phyloP scores from a whole-genome alignment of 306 rosid genomes.

The Cucumis hystrix region DNA sequence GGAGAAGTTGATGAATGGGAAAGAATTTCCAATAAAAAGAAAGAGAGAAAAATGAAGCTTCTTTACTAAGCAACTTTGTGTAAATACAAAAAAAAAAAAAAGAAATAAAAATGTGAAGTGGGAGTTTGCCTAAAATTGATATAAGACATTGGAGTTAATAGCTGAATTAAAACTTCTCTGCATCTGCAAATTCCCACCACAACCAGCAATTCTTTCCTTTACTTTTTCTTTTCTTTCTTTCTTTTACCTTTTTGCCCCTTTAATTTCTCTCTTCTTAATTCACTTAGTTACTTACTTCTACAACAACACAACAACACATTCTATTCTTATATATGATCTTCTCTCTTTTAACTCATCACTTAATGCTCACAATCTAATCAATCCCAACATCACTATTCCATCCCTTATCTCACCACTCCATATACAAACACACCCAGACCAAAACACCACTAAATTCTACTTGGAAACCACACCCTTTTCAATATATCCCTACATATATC shows the following conservation, averaged over 20 bases:
- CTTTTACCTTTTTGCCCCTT: conserved; percentile 23
- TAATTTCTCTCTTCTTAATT: background rate
- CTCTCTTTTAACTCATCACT: background rate
- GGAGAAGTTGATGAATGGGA: conserved; percentile 28
- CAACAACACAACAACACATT: background rate
- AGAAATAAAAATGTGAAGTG: background rate
- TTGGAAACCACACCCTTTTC: no score
- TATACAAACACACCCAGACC: no score
- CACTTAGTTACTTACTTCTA: no score
- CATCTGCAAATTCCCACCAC: conserved; percentile 40
- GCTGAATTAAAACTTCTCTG: conserved; percentile 37
- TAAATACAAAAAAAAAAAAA: background rate
- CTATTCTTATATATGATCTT: background rate
- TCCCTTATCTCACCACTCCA: no score
- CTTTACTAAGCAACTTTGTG: no score
- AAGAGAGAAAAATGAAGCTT: no score
- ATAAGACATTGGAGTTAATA: conserved; percentile 25
- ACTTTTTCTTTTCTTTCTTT: background rate
- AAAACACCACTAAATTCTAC: no score
- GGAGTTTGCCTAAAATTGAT: conserved; percentile 31
- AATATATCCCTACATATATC: no score
- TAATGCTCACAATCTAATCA: background rate
- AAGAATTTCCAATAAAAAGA: conserved; percentile 16
- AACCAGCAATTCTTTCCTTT: conserved; percentile 21
- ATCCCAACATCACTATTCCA: no score